Evolutionary conservation across 192 early-diverging fungal species (phyloP).

Genomic region (Coemansia brasiliensis): DNA sequence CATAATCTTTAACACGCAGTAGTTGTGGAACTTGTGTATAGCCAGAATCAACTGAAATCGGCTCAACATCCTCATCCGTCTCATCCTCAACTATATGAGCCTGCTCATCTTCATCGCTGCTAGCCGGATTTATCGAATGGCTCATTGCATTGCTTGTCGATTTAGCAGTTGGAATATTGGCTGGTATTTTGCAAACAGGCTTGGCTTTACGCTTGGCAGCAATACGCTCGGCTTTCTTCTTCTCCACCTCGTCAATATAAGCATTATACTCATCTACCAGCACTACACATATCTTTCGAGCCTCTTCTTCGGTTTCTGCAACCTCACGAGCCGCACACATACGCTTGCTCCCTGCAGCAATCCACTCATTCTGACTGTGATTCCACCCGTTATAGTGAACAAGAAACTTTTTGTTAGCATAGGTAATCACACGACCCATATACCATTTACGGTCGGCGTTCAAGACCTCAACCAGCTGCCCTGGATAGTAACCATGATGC

Average conservation of each 20-base stretch:
- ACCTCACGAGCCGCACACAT: conserved; percentile 12
- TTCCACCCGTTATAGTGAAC: conserved; percentile 42
- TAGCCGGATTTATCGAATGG: background rate
- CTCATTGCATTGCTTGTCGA: conserved; percentile 1
- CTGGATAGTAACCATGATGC: conserved; percentile 50
- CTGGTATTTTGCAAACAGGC: conserved; percentile 11
- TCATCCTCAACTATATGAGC: conserved; percentile 3
- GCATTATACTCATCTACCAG: conserved; percentile 50
- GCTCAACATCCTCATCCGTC: conserved; percentile 32
- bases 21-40: conserved; percentile 43
- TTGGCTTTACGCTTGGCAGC: conserved; percentile 7
- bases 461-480: conserved; percentile 49
- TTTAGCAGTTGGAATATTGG: conserved; percentile 9
- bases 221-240: conserved; percentile 12
- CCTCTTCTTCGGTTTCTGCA: conserved; percentile 39
- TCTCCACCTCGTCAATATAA: conserved; percentile 32
- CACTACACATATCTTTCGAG: conserved; percentile 30
- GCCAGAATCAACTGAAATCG: conserved; percentile 38
- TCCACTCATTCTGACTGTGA: conserved; percentile 53
- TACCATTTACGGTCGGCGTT: conserved; percentile 53
- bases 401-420: conserved; percentile 42
- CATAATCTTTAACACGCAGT: conserved; percentile 52
- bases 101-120: background rate
- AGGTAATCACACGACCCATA: conserved; percentile 42
- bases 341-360: conserved; percentile 44